Evolutionary conservation across 2,329 filamentous ascomycete species (phyloP), one percentile per base, ranked within the genome.

Genomic region (Gaeumannomyces tritici): DNA sequence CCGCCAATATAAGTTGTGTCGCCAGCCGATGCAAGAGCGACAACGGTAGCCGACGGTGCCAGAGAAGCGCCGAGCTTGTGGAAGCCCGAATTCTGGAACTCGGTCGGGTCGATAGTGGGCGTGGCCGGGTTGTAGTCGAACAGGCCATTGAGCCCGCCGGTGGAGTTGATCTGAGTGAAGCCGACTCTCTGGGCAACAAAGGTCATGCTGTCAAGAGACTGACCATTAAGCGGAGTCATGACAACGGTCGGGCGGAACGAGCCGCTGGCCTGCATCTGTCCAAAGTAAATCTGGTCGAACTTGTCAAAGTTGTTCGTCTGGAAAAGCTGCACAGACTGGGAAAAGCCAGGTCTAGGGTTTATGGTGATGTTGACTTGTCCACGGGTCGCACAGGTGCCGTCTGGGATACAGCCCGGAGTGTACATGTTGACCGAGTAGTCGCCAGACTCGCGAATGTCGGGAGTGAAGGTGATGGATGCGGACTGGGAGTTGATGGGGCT

Each of bases 281-380:
- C 95, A 67, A 88, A 89, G 75, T 92, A 96, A 63, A 99, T 87
- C 67, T 90, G 87, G 71, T 99, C 95, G 71, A 96, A 98, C 75
- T 99, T 99, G 79, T 98, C 93, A 73, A 88, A 96, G 72, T 96
- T 84, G 76, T 99, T 99, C 24, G 93, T 96, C 74, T 99, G 95
- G 72, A 84, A 96, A 9, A 97, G 77, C 55, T 65, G 64, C 12
- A 66, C 61, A 0, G 83, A 81, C 68, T 74, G 70, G 62, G 75
- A 69, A 71, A 80, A 69, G 18, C 59, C 59, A n/a, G 59, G 59
- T 15, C 59, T 28, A 33, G 59, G 28, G 59, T 55, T 61, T 67
- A 78, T 76, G 3, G 85, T 83, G 61, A 99, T 81, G 67, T 92
- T 92, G 63, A 97, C 88, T 69, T 86, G 84, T 21, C 93, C 95